These are phyloP conservation scores for Neurospora sp. DNA, from an alignment of 495 filamentous ascomycete species.

Conservation along the genomic window DNA sequence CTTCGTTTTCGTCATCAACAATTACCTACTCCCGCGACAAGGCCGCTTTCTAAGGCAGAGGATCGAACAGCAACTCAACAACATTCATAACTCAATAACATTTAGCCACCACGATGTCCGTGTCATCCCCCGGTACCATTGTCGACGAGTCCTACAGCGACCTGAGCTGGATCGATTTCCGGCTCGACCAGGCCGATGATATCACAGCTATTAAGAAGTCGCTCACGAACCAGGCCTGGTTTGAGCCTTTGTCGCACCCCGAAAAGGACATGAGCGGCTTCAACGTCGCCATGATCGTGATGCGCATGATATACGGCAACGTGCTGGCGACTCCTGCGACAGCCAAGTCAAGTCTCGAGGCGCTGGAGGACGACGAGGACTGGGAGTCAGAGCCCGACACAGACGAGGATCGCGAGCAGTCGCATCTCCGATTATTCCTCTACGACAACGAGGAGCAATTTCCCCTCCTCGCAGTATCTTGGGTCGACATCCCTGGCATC, in stretches of 20 bases:
- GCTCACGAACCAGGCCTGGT: background rate
- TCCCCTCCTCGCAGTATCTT: background rate
- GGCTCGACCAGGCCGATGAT: background rate
- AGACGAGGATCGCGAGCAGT: background rate
- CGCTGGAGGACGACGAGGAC: background rate
- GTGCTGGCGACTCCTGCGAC: background rate
- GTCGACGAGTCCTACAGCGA: background rate
- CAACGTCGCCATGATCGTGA: background rate
- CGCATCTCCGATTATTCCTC: background rate
- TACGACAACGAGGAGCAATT: background rate
- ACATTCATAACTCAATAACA: background rate
- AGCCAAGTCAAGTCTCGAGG: background rate
- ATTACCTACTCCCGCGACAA: background rate
- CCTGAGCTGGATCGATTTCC: background rate
- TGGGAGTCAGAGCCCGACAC: background rate
- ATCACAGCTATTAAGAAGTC: background rate
- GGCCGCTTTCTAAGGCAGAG: background rate
- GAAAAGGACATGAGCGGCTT: background rate
- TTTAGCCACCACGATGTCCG: background rate
- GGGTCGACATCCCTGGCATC: background rate
- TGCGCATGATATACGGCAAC: background rate
- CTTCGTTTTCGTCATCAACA: background rate
- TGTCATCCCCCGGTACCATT: background rate
- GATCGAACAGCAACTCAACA: background rate
- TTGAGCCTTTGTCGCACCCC: background rate